These are phyloP conservation scores for Brassica rapa DNA, from an alignment of 345 rosid genomes.

Conservation along the genomic window DNA sequence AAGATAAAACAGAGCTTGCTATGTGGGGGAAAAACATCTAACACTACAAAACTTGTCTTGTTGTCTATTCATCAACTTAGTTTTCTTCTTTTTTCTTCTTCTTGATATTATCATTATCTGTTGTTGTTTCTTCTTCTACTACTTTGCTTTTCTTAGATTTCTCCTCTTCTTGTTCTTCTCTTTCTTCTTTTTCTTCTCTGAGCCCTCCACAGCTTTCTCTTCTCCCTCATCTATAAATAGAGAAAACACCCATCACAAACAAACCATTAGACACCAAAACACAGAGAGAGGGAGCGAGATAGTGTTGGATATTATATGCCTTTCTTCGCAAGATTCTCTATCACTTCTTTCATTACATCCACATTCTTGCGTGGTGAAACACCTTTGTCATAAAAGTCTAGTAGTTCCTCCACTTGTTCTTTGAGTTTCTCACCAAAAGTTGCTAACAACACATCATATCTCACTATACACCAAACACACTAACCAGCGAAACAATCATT, in stretches of 20 bases:
- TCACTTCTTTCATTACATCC: slow-evolving; percentile 88
- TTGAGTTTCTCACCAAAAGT: slow-evolving; percentile 83
- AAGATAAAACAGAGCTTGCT: no score
- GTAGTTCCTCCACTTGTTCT: slow-evolving; percentile 92
- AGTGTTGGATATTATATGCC: slow-evolving; percentile 39
- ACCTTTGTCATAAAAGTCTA: slow-evolving; percentile 94
- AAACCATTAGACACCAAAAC: neutral
- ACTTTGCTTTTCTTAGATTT: slow-evolving; percentile 43
- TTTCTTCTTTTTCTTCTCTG: slow-evolving; percentile 58
- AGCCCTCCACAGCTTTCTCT: slow-evolving; percentile 39
- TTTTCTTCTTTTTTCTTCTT: slow-evolving; percentile 48
- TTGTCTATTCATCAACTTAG: no score
- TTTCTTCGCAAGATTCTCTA: slow-evolving; percentile 51
- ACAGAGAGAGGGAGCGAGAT: neutral
- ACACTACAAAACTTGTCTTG: no score
- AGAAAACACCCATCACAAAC: slow-evolving; percentile 15
- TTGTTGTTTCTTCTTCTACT: slow-evolving; percentile 47
- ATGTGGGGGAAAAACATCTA: no score
- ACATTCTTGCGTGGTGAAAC: slow-evolving; percentile 92
- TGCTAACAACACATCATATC: neutral
- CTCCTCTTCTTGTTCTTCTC: slow-evolving; percentile 28
- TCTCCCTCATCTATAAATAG: slow-evolving; percentile 48
- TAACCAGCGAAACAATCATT: no score
- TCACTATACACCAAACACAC: no score
- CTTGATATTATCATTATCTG: slow-evolving; percentile 42